These are phyloP conservation scores for Yamadazyma oceani DNA, from an alignment of 1,139 yeast genomes.

Conservation along the genomic window DNA sequence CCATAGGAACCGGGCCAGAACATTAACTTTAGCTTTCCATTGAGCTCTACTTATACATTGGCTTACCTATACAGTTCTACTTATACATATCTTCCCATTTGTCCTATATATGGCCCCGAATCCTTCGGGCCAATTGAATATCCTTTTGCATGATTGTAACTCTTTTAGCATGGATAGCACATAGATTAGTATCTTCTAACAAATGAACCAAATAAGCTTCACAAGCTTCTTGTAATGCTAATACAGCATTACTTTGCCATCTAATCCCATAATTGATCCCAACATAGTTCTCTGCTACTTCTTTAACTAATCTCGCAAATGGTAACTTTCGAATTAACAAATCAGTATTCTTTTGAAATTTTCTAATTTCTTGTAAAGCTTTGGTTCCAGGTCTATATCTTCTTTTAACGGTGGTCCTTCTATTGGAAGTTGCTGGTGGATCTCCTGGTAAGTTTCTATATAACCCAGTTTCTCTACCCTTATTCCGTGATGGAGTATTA, in stretches of 20 bases:
- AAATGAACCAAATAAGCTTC: slow-evolving; percentile 86
- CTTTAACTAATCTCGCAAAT: slow-evolving; percentile 84
- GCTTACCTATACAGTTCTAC: no score
- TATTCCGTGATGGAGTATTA: slow-evolving; percentile 4
- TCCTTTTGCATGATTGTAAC: slow-evolving; percentile 95
- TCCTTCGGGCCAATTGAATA: slow-evolving; percentile 85
- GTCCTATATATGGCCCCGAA: slow-evolving; percentile 56
- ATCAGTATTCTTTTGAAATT: slow-evolving; percentile 77
- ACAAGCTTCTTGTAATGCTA: slow-evolving; percentile 90
- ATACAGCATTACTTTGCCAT: slow-evolving; percentile 88
- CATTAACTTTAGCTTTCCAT: no score
- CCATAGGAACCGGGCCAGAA: no score
- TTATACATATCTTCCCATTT: not conserved
- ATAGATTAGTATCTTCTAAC: slow-evolving; percentile 84
- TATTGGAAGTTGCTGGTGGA: slow-evolving; percentile 12
- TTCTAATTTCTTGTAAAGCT: slow-evolving; percentile 77
- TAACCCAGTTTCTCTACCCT: slow-evolving; percentile 11
- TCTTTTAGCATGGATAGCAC: slow-evolving; percentile 91
- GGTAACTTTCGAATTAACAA: slow-evolving; percentile 80
- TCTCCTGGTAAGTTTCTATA: slow-evolving; percentile 5
- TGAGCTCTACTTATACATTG: no score
- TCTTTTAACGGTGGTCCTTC: slow-evolving; percentile 33
- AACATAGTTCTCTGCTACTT: slow-evolving; percentile 71
- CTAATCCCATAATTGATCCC: slow-evolving; percentile 62
- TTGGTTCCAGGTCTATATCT: slow-evolving; percentile 71